These are phyloP conservation scores for Silybum marianum DNA, from an alignment of 129 eudicot genomes.

Conservation along the genomic window DNA sequence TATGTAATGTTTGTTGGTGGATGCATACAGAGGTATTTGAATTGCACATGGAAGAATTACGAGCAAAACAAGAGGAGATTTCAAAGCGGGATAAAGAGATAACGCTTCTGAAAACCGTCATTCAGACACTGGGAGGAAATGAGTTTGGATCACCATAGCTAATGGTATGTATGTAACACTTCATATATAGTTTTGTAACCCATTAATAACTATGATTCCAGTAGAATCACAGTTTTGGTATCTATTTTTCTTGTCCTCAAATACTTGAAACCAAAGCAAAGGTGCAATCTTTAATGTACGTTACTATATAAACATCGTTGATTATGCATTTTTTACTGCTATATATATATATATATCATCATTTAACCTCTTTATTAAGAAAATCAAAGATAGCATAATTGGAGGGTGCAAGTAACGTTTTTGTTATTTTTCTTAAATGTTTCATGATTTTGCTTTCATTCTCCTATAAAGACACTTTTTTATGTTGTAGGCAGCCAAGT, in stretches of 20 bases:
- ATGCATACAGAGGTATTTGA: conserved; percentile 65
- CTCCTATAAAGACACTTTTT: no score
- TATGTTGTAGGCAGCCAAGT: no score
- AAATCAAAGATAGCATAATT: no score
- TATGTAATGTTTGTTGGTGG: conserved; percentile 9
- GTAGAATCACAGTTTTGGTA: not conserved
- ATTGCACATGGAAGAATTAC: conserved; percentile 76
- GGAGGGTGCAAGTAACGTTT: no score
- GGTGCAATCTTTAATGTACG: not conserved
- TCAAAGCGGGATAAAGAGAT: conserved; percentile 72
- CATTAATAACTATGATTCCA: not conserved
- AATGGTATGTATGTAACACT: not conserved
- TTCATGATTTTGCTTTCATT: no score
- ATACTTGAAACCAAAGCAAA: not conserved
- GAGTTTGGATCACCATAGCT: conserved; percentile 11
- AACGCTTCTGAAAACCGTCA: conserved; percentile 63
- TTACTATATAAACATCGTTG: no score
- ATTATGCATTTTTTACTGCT: no score
- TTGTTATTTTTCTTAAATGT: no score
- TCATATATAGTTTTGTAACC: not conserved
- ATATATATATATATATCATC: no score
- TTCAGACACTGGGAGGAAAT: conserved; percentile 75
- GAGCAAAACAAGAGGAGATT: conserved; percentile 76
- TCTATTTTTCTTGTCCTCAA: not conserved
- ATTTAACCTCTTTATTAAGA: no score